phyloP scores from a whole-genome alignment of 2,329 filamentous ascomycete species.

The Seiridium cupressi region DNA sequence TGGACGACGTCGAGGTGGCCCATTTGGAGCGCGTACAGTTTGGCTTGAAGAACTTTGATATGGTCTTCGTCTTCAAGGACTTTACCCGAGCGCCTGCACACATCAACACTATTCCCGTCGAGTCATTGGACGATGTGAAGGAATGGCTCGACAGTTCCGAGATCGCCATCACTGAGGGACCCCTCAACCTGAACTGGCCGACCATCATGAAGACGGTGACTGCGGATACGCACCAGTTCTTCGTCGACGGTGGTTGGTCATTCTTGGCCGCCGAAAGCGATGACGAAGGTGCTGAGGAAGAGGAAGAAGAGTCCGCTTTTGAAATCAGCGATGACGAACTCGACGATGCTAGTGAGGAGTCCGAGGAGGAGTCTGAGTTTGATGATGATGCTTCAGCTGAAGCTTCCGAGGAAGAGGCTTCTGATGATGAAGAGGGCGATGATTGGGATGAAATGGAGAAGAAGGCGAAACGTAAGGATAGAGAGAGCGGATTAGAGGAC shows the following conservation, averaged over 20 bases:
- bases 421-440: constrained; percentile 72
- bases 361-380: constrained; percentile 86
- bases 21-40: constrained; percentile 96
- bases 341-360: constrained; percentile 73
- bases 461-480: constrained; percentile 84
- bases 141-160: constrained; percentile 97
- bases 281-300: constrained; percentile 75
- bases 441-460: constrained; percentile 94
- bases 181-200: constrained; percentile 96
- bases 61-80: constrained; percentile 98
- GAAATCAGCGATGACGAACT: constrained; percentile 87
- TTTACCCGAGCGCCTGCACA: constrained; percentile 88
- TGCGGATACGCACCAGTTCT: constrained; percentile 91
- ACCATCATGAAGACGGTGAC: constrained; percentile 99
- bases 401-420: constrained; percentile 72
- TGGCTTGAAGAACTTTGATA: constrained; percentile 97
- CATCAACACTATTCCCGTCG: constrained; percentile 97
- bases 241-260: constrained; percentile 90
- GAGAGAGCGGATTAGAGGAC: constrained; percentile 66
- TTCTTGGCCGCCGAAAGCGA: constrained; percentile 89
- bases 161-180: constrained; percentile 90
- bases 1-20: constrained; percentile 94
- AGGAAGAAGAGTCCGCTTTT: constrained; percentile 89
- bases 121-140: constrained; percentile 91
- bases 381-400: constrained; percentile 85